These are phyloP conservation scores for Diaporthe vexans DNA, from an alignment of 2,329 filamentous ascomycete genomes.

Conservation along the genomic window DNA sequence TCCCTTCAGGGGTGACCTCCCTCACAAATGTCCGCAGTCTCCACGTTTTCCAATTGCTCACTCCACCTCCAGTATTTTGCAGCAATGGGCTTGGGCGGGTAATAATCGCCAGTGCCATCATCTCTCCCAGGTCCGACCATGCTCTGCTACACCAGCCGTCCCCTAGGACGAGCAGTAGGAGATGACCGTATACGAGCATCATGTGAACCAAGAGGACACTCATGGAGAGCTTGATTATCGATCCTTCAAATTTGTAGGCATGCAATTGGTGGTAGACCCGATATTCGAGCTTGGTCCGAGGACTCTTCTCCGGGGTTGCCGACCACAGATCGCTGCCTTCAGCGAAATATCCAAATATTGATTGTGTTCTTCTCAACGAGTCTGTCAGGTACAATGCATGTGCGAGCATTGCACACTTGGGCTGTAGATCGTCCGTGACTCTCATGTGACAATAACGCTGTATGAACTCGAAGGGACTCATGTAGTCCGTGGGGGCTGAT, in stretches of 20 bases:
- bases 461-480: neutral
- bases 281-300: neutral
- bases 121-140: constrained; percentile 2
- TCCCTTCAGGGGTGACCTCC: neutral
- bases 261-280: neutral
- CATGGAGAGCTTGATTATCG: neutral
- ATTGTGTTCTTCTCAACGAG: neutral
- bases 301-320: too few species aligned
- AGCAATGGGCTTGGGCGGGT: neutral
- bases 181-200: constrained; percentile 3
- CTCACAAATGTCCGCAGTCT: neutral
- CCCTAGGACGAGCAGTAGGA: neutral
- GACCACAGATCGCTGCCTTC: too few species aligned
- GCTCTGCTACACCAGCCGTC: constrained; percentile 15
- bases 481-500: neutral
- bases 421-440: neutral
- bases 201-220: neutral
- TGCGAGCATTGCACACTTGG: neutral
- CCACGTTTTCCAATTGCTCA: neutral
- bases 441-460: neutral
- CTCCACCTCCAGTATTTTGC: neutral
- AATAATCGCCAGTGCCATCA: neutral
- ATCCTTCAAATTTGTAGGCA: neutral
- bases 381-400: neutral
- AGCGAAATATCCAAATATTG: neutral